These are phyloP conservation scores for Solanum ossicruentum DNA, from an alignment of 257 asterid species.

Conservation along the genomic window DNA sequence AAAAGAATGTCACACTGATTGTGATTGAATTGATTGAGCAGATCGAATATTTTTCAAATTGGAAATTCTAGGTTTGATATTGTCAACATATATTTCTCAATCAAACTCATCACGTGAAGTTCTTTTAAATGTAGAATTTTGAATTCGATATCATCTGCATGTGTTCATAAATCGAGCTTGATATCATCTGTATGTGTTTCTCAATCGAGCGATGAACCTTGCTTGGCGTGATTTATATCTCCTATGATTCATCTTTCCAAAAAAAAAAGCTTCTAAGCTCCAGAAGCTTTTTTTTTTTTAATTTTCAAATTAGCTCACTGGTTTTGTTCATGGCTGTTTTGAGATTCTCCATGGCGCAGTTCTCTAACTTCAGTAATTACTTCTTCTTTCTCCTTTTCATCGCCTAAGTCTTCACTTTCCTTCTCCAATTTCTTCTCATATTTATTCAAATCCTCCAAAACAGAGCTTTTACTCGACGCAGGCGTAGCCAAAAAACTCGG, in stretches of 20 bases:
- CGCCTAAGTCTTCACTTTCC: background rate
- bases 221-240: too few relatives aligned
- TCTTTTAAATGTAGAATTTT: too few relatives aligned
- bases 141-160: too few relatives aligned
- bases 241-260: too few relatives aligned
- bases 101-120: too few relatives aligned
- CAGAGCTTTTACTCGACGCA: conserved; percentile 28
- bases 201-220: too few relatives aligned
- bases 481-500: conserved; percentile 85
- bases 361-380: background rate
- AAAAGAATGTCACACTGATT: background rate
- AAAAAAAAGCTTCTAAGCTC: background rate
- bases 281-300: background rate
- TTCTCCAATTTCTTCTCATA: background rate
- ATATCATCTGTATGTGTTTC: too few relatives aligned
- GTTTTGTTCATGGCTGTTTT: background rate
- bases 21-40: background rate
- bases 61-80: too few relatives aligned
- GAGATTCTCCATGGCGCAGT: background rate
- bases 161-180: too few relatives aligned
- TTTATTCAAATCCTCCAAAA: background rate
- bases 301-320: background rate
- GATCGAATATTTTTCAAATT: background rate
- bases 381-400: background rate
- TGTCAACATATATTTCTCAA: too few relatives aligned